Conservation (phyloP, 1,284 basidiomycete genomes). For the Microbotryum violaceum region DNA sequence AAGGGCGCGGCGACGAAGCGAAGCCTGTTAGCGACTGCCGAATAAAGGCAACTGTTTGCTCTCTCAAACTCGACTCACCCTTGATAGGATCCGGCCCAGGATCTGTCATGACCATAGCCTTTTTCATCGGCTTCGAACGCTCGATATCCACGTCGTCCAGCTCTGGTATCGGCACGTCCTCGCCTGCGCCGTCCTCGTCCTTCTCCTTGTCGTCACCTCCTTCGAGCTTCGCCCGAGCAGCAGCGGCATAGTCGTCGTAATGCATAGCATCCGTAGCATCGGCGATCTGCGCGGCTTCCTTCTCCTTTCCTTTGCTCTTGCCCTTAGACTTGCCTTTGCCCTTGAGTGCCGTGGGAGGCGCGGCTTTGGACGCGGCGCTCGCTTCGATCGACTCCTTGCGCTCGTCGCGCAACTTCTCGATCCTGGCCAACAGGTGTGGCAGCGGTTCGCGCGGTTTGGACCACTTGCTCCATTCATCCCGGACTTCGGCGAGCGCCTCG, state of each 20-base stretch:
- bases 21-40: too few species aligned
- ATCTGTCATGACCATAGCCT: constrained; percentile 42
- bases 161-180: constrained; percentile 35
- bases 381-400: constrained; percentile 15
- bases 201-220: constrained; percentile 8
- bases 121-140: constrained; percentile 43
- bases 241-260: not conserved
- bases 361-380: constrained; percentile 8
- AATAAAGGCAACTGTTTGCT: not conserved
- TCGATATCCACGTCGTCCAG: constrained; percentile 40
- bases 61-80: constrained; percentile 27
- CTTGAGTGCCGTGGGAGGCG: not conserved
- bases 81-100: constrained; percentile 42
- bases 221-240: not conserved
- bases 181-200: constrained; percentile 1
- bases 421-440: constrained; percentile 50
- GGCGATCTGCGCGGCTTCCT: constrained; percentile 17
- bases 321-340: constrained; percentile 40
- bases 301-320: constrained; percentile 38
- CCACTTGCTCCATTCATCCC: constrained; percentile 36
- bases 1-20: constrained; percentile 1
- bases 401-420: constrained; percentile 38
- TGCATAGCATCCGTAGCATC: not conserved
- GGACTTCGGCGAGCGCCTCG: constrained; percentile 56
- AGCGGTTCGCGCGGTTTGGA: constrained; percentile 23